Evolutionary conservation across 169 alveolate genomes (phyloP), one percentile per base, ranked within the genome.

Genomic region (Eimeria falciformis): DNA sequence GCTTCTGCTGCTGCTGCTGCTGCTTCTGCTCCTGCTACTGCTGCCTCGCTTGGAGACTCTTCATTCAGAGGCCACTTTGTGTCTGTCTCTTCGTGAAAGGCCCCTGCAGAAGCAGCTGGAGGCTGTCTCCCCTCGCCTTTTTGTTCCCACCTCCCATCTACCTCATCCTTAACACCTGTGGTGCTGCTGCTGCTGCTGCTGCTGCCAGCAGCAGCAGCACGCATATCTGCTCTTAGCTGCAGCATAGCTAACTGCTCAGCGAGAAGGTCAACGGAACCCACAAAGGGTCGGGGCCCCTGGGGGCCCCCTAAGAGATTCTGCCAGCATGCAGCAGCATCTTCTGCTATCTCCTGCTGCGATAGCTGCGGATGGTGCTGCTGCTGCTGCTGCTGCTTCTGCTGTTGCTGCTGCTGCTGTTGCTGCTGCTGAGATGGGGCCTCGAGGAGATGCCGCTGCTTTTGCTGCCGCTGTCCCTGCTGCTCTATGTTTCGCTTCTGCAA

Each of bases 171-270:
- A 12, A 50, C 11, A 50, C 18, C 62, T 50, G 62, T 50, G 62
- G 11, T 50, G 62, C 73, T n/a, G 37, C 37, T 62, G 73, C 73
- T 62, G 73, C 33, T 62, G 73, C 5, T 62, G 73, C 73, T 62
- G 27, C 58, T 21, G 50, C 58, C n/a, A 71, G 83, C 83, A 71
- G 83, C 83, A 71, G 83, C 83, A 71, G 86, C 90, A n/a, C 47
- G n/a, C 7, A 56, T 21, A 40, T 81, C 90, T 12, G 73, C 77
- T 23, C 77, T 56, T n/a, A 81, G 56, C 56, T 55, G 75, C 53
- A 81, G 90, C 43, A 55, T 55, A 45, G 68, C 71, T 27, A 81
- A 77, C 46, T 62, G 90, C 75, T 56, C 90, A 17, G 90, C 90
- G 21, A 81, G 75, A 7, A 81, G 75, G 53, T 81, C 90, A 17